These are phyloP conservation scores for Allomyces javanicus DNA, from an alignment of 192 early-diverging fungal genomes.

Conservation along the genomic window DNA sequence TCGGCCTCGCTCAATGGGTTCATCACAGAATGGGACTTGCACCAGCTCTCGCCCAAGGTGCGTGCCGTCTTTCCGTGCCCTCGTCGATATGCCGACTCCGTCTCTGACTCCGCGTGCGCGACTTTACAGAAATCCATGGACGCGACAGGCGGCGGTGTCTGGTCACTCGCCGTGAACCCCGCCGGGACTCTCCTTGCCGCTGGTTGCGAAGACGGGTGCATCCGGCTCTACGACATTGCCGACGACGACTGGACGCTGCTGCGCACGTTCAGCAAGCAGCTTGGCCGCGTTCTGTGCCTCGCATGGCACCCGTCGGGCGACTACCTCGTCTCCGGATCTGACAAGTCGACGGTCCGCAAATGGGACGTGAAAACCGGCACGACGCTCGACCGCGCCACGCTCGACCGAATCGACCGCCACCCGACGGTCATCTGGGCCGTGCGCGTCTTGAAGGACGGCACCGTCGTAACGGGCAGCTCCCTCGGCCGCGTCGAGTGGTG, in stretches of 20 bases:
- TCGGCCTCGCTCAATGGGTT: conserved; percentile 66
- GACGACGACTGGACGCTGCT: conserved; percentile 46
- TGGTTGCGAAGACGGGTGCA: conserved; percentile 81
- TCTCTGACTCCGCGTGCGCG: too few relatives aligned
- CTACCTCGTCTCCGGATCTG: conserved; percentile 58
- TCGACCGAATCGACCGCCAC: conserved; percentile 44
- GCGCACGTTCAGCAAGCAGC: conserved; percentile 39
- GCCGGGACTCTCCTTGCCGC: conserved; percentile 58
- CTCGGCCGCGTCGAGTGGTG: conserved; percentile 79
- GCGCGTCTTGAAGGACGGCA: conserved; percentile 38
- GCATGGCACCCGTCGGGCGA: conserved; percentile 59
- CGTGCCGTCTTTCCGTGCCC: neutral
- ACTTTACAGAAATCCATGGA: conserved; percentile 32
- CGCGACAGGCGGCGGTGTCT: conserved; percentile 76
- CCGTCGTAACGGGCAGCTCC: conserved; percentile 77
- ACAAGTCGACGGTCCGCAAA: conserved; percentile 55
- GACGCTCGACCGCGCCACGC: conserved; percentile 46
- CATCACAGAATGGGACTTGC: conserved; percentile 74
- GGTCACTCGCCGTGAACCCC: conserved; percentile 74
- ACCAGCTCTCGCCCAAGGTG: conserved; percentile 39
- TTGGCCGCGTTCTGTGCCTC: conserved; percentile 58
- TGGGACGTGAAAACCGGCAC: conserved; percentile 38
- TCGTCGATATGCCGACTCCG: neutral
- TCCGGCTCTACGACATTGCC: conserved; percentile 69
- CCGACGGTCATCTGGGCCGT: conserved; percentile 84